A percentile compares a stretch with the other conserved stretches of the same genome.
phyloP scores from a whole-genome alignment of 495 filamentous ascomycete genomes.

The Tuber aestivum region DNA sequence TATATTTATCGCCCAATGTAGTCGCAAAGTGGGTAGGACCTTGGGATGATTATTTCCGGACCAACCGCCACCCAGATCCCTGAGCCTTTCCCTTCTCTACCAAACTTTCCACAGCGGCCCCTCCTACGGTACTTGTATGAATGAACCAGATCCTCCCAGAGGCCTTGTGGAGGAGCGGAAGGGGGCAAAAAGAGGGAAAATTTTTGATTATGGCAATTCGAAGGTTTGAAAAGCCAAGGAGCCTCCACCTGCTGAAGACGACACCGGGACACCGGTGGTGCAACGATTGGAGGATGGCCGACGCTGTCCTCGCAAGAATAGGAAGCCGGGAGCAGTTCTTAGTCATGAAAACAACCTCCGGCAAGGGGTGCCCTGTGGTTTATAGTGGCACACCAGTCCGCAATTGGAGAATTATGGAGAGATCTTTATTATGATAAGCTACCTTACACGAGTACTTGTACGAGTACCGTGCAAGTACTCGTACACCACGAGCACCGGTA shows the following conservation, averaged over 20 bases:
- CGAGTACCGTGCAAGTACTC: no score
- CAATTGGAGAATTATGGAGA: background rate
- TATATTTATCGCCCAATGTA: background rate
- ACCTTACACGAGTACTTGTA: no score
- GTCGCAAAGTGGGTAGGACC: background rate
- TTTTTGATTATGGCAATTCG: background rate
- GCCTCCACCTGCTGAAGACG: background rate
- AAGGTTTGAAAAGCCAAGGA: background rate
- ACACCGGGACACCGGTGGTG: no score
- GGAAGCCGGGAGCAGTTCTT: background rate
- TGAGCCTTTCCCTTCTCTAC: background rate
- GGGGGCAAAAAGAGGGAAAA: background rate
- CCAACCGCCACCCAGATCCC: background rate
- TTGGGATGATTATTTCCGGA: background rate
- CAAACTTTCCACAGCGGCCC: background rate
- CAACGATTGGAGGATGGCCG: background rate
- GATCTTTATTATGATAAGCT: background rate
- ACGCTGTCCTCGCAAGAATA: background rate
- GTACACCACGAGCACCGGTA: no score
- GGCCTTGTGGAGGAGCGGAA: background rate
- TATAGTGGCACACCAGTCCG: background rate
- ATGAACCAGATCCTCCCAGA: background rate
- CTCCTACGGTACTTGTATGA: background rate
- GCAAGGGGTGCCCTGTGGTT: background rate
- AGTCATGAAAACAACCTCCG: background rate